Base-by-base conservation (phyloP, 768 basidiomycete species). In the Kockovaella imperatae region DNA sequence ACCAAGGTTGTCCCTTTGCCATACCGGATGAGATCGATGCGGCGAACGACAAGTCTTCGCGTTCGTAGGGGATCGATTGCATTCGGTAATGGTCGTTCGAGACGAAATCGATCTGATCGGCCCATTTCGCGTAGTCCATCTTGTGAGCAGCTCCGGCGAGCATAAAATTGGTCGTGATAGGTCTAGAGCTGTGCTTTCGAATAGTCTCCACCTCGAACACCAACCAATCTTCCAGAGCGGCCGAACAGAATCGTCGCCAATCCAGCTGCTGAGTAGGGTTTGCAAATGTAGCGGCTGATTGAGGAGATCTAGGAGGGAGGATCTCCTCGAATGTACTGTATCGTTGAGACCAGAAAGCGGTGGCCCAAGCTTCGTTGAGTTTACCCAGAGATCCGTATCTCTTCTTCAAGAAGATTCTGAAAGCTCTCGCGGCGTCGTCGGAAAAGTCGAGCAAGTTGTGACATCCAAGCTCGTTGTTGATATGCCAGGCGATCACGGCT, bases 391-490 rank as follows among this genome's bases (percentile, higher is more conserved):
- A 17, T 3, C 35, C 48, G 40, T 54, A 54, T 28, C 38, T 15
- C 39, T 54, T 45, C 53, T 54, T 28, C 21, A 54, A 41, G 23
- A 42, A 54, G 14, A 31, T 49, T 30, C 48, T 20, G 43, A 54
- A 54, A 29, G 47, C 53, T n/a, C 6, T 17, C 21, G 53, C 53
- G 13, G 53, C 53, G 29, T 54, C 53, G 15, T 43, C 42, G 35
- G 53, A 54, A 36, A 45, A 54, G 26, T 54, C 53, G 24, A 32
- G 46, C 20, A 39, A 25, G 34, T 53, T 53, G 35, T 53, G 52
- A 49, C 52, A 53, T 32, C 53, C 53, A 2, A 54, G 42, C 35
- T 54, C 53, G 32, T 54, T 54, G 42, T 54, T 54, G 42, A 54
- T 48, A 38, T 54, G 53, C 53, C 53, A 54, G 26, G 53, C 53